phyloP scores from a whole-genome alignment of 805 yeast genomes.

The Candida succiphila region DNA sequence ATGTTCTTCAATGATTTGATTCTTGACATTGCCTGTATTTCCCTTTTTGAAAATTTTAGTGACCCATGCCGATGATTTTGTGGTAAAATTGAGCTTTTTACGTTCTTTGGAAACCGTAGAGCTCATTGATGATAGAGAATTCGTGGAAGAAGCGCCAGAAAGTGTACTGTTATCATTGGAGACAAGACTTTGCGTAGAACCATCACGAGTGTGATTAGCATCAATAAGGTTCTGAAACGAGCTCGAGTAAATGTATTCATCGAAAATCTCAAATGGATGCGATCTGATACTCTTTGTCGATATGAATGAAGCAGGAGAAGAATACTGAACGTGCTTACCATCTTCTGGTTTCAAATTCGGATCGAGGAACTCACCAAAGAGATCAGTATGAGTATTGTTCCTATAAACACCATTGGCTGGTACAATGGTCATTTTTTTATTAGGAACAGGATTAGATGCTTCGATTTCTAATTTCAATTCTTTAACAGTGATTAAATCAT shows the following conservation, averaged over 20 bases:
- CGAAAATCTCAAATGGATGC: slow-evolving; percentile 55
- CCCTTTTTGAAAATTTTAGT: no score
- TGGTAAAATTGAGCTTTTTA: no score
- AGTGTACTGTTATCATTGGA: not conserved
- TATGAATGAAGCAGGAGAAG: not conserved
- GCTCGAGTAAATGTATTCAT: slow-evolving; percentile 47
- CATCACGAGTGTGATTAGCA: no score
- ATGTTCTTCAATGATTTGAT: not conserved
- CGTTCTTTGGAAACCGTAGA: not conserved
- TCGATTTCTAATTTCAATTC: not conserved
- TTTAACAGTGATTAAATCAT: no score
- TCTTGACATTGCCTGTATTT: no score
- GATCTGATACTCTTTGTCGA: slow-evolving; percentile 25
- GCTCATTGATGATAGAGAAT: not conserved
- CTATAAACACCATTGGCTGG: not conserved
- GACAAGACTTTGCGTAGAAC: not conserved
- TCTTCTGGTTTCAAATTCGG: no score
- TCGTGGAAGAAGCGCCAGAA: no score
- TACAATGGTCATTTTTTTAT: not conserved
- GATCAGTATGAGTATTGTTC: not conserved
- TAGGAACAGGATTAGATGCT: not conserved
- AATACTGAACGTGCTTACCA: no score
- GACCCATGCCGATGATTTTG: no score
- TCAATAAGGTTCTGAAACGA: no score
- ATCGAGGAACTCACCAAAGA: no score